Percentiles rank a stretch among this genome's conserved stretches.
Conservation (phyloP, 306 rosid genomes). For the Carpinus fangiana region DNA sequence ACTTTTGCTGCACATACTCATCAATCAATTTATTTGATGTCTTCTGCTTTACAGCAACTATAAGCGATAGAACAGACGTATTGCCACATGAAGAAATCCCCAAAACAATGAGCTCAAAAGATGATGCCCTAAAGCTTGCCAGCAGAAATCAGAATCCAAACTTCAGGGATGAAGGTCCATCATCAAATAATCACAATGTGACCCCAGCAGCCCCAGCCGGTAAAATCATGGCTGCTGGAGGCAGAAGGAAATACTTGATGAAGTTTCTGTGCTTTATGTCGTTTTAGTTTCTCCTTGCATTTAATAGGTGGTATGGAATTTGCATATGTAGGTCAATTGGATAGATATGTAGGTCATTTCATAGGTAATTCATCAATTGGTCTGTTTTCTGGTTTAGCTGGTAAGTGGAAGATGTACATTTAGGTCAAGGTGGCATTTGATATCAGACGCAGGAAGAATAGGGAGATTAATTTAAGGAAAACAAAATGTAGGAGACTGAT, state of each 20-base stretch:
- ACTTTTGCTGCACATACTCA: too few species aligned
- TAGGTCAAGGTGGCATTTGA: not conserved
- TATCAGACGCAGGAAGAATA: not conserved
- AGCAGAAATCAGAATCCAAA: conserved; percentile 17
- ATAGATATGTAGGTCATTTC: too few species aligned
- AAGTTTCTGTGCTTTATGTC: conserved; percentile 38
- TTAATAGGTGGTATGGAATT: not conserved
- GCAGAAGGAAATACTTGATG: conserved; percentile 27
- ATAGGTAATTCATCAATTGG: too few species aligned
- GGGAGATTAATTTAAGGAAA: conserved; percentile 9
- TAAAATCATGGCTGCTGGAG: conserved; percentile 18
- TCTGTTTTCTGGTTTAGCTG: not conserved
- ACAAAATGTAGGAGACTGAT: not conserved
- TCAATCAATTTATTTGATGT: not conserved
- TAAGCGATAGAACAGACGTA: not conserved
- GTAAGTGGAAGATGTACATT: not conserved
- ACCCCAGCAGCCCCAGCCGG: not conserved
- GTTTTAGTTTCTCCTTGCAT: conserved; percentile 20
- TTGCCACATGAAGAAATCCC: not conserved
- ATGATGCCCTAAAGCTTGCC: not conserved
- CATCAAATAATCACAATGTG: conserved; percentile 13
- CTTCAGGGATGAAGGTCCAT: conserved; percentile 21
- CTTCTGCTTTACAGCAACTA: conserved; percentile 1
- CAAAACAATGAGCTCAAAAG: not conserved
- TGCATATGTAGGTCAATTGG: not conserved